Evolutionary conservation across 257 asterid genomes (phyloP).

Genomic region (Orobanche coerulescens): DNA sequence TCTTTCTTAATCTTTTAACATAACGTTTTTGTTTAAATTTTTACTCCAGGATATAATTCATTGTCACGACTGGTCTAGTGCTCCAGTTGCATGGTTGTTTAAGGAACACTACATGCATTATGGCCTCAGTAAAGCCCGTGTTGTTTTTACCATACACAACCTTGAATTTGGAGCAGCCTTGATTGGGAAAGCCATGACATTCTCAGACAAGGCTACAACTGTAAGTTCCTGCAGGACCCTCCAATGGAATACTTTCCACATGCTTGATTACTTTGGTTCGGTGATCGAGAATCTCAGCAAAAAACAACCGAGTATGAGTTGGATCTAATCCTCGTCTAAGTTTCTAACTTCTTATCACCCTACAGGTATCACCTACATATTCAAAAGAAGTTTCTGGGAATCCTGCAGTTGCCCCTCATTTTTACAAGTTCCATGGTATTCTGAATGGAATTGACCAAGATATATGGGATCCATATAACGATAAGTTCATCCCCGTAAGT

Average conservation of each 20-base stretch:
- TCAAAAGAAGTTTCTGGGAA: slow-evolving; percentile 77
- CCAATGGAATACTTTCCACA: neutral
- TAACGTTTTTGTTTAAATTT: slow-evolving; percentile 20
- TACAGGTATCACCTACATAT: slow-evolving; percentile 92
- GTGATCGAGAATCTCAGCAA: slow-evolving; percentile 6
- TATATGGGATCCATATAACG: slow-evolving; percentile 96
- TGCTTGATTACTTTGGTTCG: slow-evolving; percentile 17
- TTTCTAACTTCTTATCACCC: slow-evolving; percentile 15
- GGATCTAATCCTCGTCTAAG: slow-evolving; percentile 2
- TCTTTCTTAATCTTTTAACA: neutral
- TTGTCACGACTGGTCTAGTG: slow-evolving; percentile 98
- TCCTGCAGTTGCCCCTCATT: slow-evolving; percentile 63
- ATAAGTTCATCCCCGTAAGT: slow-evolving; percentile 84
- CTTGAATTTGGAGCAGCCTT: slow-evolving; percentile 84
- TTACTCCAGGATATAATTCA: slow-evolving; percentile 77
- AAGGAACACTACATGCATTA: slow-evolving; percentile 82
- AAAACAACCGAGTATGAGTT: slow-evolving; percentile 11
- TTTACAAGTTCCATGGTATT: slow-evolving; percentile 89
- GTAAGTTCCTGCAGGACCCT: slow-evolving; percentile 37
- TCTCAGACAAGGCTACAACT: slow-evolving; percentile 85
- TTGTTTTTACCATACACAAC: slow-evolving; percentile 94
- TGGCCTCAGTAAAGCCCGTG: slow-evolving; percentile 79
- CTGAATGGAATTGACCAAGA: slow-evolving; percentile 96
- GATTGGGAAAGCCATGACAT: slow-evolving; percentile 74
- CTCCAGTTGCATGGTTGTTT: slow-evolving; percentile 95